Base-by-base conservation (phyloP, 352 stramenopile species). In the Phytophthora syringae region DNA sequence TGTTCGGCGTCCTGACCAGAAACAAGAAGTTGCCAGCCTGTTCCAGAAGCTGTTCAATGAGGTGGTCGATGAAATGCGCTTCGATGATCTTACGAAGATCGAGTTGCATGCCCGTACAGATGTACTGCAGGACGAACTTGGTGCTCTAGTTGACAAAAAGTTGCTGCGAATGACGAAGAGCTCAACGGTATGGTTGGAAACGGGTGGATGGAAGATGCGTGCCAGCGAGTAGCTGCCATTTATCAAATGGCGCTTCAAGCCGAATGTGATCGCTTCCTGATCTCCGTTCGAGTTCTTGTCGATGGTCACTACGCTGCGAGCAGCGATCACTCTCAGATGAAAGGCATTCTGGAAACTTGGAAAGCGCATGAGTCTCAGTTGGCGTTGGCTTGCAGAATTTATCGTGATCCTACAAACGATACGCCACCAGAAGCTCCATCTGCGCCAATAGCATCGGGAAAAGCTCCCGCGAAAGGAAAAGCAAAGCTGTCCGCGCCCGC, bases 31-130 rank as follows among this genome's bases (percentile, higher is more conserved):
- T 22, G 60, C 97, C 3, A 80, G 86, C 37, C 52, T 61, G 10
- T 97, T 94, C 63, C 84, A 96, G 52, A 60, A 48, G 6, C 70
- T 67, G 12, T 94, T 94, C 55, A 96, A 97, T 52, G 74, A 75
- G n/a, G 76, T 97, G 18, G n/a, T 85, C 1, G 74, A 93, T 13
- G 86, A 92, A 22, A 91, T 97, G 76, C 84, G 91, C 13, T 93
- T 93, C 39, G 88, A 97, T 18, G 79, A 88, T 7, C 39, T 74
- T 11, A 93, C 82, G n/a, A 94, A 95, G 49, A 36, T 79, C 13
- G 89, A 97, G 60, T 63, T 97, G 13, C 81, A 96, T 56, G 76
- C 90, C 21, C 74, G 84, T 15, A 64, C 65, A 3, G 90, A 97
- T 50, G 67, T 93, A 2, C 53, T 96, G 15, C 83, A 91, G 42